Percentiles rank a stretch among this genome's conserved stretches.
Conservation (phyloP, 192 early-diverging fungal species). For the Coemansia brasiliensis region DNA sequence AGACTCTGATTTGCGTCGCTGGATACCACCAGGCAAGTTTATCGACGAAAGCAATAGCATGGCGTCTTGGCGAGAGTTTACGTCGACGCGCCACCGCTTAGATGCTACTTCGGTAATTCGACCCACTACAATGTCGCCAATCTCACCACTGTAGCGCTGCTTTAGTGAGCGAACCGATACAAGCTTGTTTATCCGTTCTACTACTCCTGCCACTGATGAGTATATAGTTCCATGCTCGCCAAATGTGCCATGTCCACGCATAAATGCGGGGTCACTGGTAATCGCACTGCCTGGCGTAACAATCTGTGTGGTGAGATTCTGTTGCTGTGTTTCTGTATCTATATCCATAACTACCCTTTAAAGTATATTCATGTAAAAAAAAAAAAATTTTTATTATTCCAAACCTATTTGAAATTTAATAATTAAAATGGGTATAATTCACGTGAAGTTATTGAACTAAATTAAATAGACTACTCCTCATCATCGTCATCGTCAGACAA, state of each 20-base stretch:
- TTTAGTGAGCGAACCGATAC: slow-evolving; percentile 87
- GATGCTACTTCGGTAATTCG: slow-evolving; percentile 86
- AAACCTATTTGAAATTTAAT: neutral
- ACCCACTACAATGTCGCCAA: slow-evolving; percentile 96
- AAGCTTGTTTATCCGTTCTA: slow-evolving; percentile 95
- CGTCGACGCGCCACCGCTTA: slow-evolving; percentile 95
- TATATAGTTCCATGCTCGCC: slow-evolving; percentile 67
- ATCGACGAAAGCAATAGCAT: slow-evolving; percentile 85
- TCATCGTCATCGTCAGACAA: slow-evolving; percentile 59
- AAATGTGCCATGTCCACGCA: slow-evolving; percentile 87
- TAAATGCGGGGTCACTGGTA: slow-evolving; percentile 44
- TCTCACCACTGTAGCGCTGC: slow-evolving; percentile 87
- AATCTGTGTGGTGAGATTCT: slow-evolving; percentile 31
- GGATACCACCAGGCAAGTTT: slow-evolving; percentile 92
- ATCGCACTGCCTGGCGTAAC: slow-evolving; percentile 49
- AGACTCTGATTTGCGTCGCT: slow-evolving; percentile 90
- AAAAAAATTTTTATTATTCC: neutral
- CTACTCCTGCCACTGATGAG: slow-evolving; percentile 85
- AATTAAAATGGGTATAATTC: slow-evolving; percentile 5
- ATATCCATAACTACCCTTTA: slow-evolving; percentile 30
- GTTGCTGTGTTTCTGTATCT: slow-evolving; percentile 17
- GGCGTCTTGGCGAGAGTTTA: slow-evolving; percentile 84
- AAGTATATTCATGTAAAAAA: neutral
- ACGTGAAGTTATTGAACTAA: neutral
- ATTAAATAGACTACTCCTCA: neutral